A percentile compares a stretch with the other conserved stretches of the same genome.
Conservation (phyloP, 192 early-diverging fungal species). For the Backusella circina region DNA sequence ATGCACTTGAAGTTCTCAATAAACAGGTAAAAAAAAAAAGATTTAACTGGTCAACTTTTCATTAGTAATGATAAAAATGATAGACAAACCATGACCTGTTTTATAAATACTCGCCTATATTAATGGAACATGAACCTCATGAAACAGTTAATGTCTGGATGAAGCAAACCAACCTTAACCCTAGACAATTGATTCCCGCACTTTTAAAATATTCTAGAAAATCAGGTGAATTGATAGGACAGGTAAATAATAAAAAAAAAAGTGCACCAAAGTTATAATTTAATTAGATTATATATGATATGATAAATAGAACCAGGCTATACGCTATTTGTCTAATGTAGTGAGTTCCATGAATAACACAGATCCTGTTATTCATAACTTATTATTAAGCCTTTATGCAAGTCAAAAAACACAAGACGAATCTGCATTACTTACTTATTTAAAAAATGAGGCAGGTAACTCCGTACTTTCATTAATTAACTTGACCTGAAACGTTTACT, state of each 20-base stretch:
- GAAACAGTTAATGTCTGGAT: slow-evolving; percentile 89
- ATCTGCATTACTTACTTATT: slow-evolving; percentile 69
- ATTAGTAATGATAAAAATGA: neutral
- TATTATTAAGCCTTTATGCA: slow-evolving; percentile 76
- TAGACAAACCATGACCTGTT: slow-evolving; percentile 73
- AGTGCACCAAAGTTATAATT: neutral
- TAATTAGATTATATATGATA: neutral
- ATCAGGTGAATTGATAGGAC: slow-evolving; percentile 22
- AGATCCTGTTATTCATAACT: slow-evolving; percentile 93
- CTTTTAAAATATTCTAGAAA: slow-evolving; percentile 71
- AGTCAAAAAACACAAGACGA: slow-evolving; percentile 65
- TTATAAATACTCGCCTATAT: slow-evolving; percentile 82
- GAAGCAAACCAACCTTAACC: slow-evolving; percentile 76
- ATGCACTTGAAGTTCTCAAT: slow-evolving; percentile 74
- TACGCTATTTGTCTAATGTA: slow-evolving; percentile 85
- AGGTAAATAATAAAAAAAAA: slow-evolving; percentile 21
- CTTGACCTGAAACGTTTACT: neutral
- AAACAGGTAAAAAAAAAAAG: slow-evolving; percentile 55
- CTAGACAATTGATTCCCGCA: slow-evolving; percentile 83
- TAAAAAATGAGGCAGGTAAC: slow-evolving; percentile 51
- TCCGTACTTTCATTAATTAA: too few relatives aligned
- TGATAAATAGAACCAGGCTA: slow-evolving; percentile 70
- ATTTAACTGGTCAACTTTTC: neutral
- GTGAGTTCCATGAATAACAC: slow-evolving; percentile 72
- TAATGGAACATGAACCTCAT: slow-evolving; percentile 83